Evolutionary conservation across 768 basidiomycete genomes (phyloP), one percentile per base, ranked within the genome.

Genomic region (Mycena belliarum): DNA sequence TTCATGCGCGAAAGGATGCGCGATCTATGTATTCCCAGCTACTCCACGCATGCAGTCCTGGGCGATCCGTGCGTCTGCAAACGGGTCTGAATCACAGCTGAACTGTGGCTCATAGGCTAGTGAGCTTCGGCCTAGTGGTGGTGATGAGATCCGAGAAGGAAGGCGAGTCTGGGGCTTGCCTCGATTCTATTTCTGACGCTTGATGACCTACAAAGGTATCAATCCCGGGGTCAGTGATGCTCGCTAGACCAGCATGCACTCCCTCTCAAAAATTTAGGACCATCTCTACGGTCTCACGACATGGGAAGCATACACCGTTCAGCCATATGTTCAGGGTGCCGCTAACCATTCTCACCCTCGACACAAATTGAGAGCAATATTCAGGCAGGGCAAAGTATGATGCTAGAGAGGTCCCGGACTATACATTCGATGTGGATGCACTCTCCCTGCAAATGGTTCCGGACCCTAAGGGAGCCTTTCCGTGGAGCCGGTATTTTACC

Each of bases 61-160:
- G 67, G 66, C 2, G 57, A 52, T 12, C 66, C 66, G 61, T 68
- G 59, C 35, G 63, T 63, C 11, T 20, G 48, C 9, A 11, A 24
- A 12, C 45, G 15, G 12, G 9, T 16, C n/a, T 28, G 3, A 14
- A 24, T 32, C 20, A 37, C 4, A 33, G 44, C 33, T 29, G 23
- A 16, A 41, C 4, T 6, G 18, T 46, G 2, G n/a, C 26, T 24
- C 33, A 10, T 43, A 69, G 63, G 8, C 21, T 64, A 12, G 38
- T 41, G n/a, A 59, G 64, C 29, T 68, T 63, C 60, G 71, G 64
- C 9, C 64, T 78, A 23, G 71, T 68, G 10, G 57, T 66, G n/a
- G 72, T 76, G 26, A 41, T 76, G 20, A 66, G 73, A 20, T 72
- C 71, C 5, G 73, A 74, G 59, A 66, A 69, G 37, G 54, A 66